Percentiles rank a stretch among this genome's conserved stretches.
Evolutionary conservation across 192 early-diverging fungal genomes (phyloP).

Genomic region (Gamsiella multidivaricata): DNA sequence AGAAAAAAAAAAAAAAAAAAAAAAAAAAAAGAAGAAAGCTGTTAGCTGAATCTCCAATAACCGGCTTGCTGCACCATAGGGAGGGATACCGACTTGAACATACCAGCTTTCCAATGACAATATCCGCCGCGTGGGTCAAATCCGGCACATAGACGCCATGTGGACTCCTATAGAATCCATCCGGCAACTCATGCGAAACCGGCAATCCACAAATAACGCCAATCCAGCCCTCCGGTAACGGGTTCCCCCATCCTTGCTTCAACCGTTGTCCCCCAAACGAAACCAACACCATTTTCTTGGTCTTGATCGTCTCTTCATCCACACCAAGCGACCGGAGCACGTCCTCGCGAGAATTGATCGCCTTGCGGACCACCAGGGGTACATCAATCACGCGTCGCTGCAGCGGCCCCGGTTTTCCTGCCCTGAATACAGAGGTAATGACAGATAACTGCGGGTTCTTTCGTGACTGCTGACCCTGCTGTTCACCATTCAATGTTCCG

Average conservation of each 20-base stretch:
- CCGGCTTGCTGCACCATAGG: too few relatives aligned
- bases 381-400: constrained; percentile 63
- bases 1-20: neutral
- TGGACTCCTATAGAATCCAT: constrained; percentile 61
- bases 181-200: constrained; percentile 56
- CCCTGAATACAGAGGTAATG: neutral
- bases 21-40: neutral
- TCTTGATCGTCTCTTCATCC: constrained; percentile 55
- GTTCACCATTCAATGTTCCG: neutral
- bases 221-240: constrained; percentile 66
- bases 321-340: constrained; percentile 60
- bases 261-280: constrained; percentile 67
- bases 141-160: constrained; percentile 71
- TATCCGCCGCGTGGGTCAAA: constrained; percentile 67
- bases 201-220: constrained; percentile 67
- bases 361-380: constrained; percentile 66
- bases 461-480: neutral
- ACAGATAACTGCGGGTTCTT: constrained; percentile 11
- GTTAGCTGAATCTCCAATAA: too few relatives aligned
- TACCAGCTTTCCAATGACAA: constrained; percentile 70
- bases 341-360: constrained; percentile 52
- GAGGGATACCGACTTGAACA: constrained; percentile 1
- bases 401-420: neutral
- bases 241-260: constrained; percentile 60
- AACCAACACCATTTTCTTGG: constrained; percentile 63